Conservation (phyloP, 2,329 filamentous ascomycete genomes). For the Penicillium nordicum region DNA sequence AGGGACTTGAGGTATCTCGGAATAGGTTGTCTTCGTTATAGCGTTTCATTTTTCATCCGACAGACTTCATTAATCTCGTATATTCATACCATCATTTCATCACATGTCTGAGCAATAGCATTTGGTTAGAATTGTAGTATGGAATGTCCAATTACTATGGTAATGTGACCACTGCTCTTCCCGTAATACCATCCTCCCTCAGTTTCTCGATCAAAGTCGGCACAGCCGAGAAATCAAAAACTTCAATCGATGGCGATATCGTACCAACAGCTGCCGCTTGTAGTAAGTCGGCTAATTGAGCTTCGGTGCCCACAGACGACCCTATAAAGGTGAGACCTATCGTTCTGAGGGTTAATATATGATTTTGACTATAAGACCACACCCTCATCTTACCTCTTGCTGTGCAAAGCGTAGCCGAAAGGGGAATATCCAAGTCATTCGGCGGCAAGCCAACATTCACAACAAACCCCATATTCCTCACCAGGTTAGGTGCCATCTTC, state of each 20-base stretch:
- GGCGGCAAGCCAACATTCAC: constrained; percentile 21
- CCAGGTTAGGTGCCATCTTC: constrained; percentile 15
- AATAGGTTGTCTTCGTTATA: background rate
- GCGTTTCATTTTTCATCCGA: background rate
- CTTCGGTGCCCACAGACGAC: constrained; percentile 23
- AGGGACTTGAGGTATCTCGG: constrained; percentile 4
- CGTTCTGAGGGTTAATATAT: background rate
- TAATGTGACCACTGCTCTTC: constrained; percentile 21
- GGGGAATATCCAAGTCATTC: constrained; percentile 22
- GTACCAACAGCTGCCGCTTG: constrained; percentile 16
- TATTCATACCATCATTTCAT: background rate
- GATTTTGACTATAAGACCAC: background rate
- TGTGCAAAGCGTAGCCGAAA: constrained; percentile 25
- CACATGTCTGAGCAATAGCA: background rate
- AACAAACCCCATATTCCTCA: constrained; percentile 22
- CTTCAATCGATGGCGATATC: constrained; percentile 17
- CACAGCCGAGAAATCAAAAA: constrained; percentile 18
- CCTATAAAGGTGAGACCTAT: constrained; percentile 22
- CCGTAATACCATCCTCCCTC: constrained; percentile 16
- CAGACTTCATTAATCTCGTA: too few species aligned
- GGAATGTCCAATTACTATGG: constrained; percentile 2
- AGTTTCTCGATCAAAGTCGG: constrained; percentile 15
- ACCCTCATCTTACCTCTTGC: constrained; percentile 19
- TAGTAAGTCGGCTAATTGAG: constrained; percentile 18
- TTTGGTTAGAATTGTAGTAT: background rate